phyloP scores from a whole-genome alignment of 1,284 basidiomycete genomes.

The Ceratorhiza oryzae-sativae region DNA sequence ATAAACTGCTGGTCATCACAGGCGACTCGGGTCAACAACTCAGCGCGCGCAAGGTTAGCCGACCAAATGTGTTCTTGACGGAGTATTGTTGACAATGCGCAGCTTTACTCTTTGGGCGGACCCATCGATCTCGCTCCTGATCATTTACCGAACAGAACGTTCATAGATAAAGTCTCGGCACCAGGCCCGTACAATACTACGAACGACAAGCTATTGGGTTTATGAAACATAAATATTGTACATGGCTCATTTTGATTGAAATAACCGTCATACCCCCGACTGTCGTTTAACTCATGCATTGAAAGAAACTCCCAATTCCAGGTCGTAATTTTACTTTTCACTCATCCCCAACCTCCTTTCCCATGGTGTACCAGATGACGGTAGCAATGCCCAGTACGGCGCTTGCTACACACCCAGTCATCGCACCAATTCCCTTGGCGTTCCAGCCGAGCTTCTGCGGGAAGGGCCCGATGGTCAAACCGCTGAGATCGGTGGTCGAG shows the following conservation, averaged over 20 bases:
- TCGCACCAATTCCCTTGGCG: slow-evolving; percentile 79
- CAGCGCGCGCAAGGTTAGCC: too few relatives aligned
- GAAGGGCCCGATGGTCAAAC: slow-evolving; percentile 70
- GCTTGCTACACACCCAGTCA: slow-evolving; percentile 80
- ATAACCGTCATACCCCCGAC: background rate
- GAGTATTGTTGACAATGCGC: too few relatives aligned
- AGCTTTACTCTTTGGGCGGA: too few relatives aligned
- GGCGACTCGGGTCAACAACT: too few relatives aligned
- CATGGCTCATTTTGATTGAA: background rate
- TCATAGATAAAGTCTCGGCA: too few relatives aligned
- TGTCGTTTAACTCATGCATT: background rate
- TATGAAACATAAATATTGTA: background rate
- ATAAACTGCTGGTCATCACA: too few relatives aligned
- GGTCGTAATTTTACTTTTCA: background rate
- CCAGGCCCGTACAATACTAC: too few relatives aligned
- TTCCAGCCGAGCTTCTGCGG: slow-evolving; percentile 80
- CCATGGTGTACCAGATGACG: slow-evolving; percentile 81
- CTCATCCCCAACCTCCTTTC: background rate
- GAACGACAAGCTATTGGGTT: background rate
- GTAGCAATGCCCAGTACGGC: slow-evolving; percentile 81
- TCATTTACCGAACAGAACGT: too few relatives aligned
- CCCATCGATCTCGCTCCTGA: too few relatives aligned
- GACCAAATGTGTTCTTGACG: too few relatives aligned
- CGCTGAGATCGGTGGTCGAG: slow-evolving; percentile 67
- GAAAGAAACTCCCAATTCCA: background rate